Conservation (phyloP, 176 grass and related monocot genomes). For the Secale cereale region DNA sequence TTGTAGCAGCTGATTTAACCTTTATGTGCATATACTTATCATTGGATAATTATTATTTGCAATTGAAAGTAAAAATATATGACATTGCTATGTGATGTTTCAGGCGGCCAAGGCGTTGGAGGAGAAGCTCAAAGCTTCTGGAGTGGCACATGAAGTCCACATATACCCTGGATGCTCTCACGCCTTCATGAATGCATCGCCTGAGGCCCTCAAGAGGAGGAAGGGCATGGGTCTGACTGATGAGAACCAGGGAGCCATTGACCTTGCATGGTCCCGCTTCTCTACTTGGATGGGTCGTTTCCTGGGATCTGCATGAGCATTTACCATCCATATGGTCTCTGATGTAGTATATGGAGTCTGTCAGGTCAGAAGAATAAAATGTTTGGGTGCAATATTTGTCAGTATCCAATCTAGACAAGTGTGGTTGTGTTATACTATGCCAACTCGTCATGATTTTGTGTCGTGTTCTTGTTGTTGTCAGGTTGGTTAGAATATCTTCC, state of each 20-base stretch:
- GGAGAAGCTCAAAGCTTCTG: conserved; percentile 76
- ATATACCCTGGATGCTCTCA: conserved; percentile 76
- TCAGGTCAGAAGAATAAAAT: conserved; percentile 29
- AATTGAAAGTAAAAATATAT: background rate
- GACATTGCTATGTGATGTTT: conserved; percentile 7
- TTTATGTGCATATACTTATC: background rate
- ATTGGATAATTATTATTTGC: background rate
- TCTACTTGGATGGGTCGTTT: conserved; percentile 74
- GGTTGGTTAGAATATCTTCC: too few species aligned
- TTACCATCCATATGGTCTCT: background rate
- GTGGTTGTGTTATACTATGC: background rate
- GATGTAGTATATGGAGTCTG: background rate
- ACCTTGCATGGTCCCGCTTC: conserved; percentile 81
- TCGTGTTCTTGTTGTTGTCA: too few species aligned
- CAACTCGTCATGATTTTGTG: background rate
- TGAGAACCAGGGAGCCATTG: conserved; percentile 50
- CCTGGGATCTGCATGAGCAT: conserved; percentile 42
- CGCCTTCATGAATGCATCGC: conserved; percentile 88
- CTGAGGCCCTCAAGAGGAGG: conserved; percentile 71
- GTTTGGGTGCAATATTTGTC: background rate
- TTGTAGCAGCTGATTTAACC: background rate
- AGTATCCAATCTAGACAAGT: conserved; percentile 17
- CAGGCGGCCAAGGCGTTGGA: conserved; percentile 88
- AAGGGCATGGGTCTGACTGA: conserved; percentile 75
- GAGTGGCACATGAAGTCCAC: conserved; percentile 65